phyloP scores from a whole-genome alignment of 139 green algal species.

The Chlamydomonas incerta region DNA sequence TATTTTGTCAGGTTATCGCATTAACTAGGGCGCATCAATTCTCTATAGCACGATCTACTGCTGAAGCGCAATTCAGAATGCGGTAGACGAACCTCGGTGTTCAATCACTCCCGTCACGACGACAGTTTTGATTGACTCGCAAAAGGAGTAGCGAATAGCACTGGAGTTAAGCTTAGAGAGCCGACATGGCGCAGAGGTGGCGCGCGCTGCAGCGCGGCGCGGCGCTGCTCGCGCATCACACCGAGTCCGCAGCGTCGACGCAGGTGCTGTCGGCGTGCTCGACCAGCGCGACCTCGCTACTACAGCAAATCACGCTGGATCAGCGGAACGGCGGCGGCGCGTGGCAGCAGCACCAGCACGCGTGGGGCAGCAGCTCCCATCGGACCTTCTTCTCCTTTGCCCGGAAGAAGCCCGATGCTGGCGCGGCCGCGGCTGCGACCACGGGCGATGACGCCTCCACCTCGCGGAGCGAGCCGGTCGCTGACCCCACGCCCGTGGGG shows the following conservation, averaged over 20 bases:
- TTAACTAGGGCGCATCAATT: too few relatives aligned
- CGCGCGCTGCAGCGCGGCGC: background rate
- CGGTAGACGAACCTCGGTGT: too few relatives aligned
- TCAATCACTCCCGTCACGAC: too few relatives aligned
- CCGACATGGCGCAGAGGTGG: conserved; percentile 4
- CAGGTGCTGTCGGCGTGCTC: background rate
- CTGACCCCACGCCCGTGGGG: background rate
- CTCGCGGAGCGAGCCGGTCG: background rate
- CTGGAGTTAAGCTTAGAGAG: too few relatives aligned
- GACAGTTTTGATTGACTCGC: too few relatives aligned
- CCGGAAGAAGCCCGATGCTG: background rate
- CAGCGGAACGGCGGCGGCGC: background rate
- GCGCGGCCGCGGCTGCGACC: too few relatives aligned
- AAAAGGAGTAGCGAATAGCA: too few relatives aligned
- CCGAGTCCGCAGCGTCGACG: background rate
- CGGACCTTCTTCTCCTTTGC: background rate
- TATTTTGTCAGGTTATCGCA: too few relatives aligned
- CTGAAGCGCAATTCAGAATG: too few relatives aligned
- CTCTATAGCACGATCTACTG: too few relatives aligned
- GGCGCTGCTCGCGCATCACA: background rate
- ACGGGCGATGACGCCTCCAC: background rate
- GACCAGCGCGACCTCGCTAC: background rate
- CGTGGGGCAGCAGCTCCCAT: too few relatives aligned
- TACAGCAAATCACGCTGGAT: background rate
- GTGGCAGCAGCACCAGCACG: background rate